phyloP scores from a whole-genome alignment of 441 rosid species.

The Aleurites moluccanus region DNA sequence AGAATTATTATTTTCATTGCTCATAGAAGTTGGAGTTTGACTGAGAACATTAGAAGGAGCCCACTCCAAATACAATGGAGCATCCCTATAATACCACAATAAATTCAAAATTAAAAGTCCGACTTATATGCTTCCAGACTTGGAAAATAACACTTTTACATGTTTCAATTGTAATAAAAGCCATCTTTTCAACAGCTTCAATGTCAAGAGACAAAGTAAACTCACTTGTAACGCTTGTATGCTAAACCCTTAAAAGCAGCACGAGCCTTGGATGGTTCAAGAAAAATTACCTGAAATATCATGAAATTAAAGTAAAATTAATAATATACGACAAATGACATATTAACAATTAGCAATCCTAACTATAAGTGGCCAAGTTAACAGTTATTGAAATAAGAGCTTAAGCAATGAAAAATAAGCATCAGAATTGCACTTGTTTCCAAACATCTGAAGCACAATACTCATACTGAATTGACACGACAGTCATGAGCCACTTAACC shows the following conservation, averaged over 20 bases:
- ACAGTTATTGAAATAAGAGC: neutral
- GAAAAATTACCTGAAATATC: conserved; percentile 70
- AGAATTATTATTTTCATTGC: conserved; percentile 34
- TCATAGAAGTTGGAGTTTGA: conserved; percentile 39
- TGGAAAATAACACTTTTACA: neutral
- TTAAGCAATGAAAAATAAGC: neutral
- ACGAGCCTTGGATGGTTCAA: conserved; percentile 84
- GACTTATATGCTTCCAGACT: neutral
- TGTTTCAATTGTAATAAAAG: neutral
- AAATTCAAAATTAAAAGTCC: neutral
- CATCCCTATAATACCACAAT: conserved; percentile 58
- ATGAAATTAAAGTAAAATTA: neutral
- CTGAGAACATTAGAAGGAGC: conserved; percentile 74
- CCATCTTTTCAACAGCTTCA: neutral
- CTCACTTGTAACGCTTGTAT: conserved; percentile 91
- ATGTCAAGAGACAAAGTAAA: conserved; percentile 14
- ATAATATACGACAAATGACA: neutral
- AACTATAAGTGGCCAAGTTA: neutral
- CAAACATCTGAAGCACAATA: neutral
- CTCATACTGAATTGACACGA: neutral
- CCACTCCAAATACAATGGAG: conserved; percentile 91
- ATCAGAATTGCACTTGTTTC: neutral
- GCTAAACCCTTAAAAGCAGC: conserved; percentile 84
- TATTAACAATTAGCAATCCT: neutral
- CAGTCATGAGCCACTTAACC: too few species aligned